Base-by-base conservation (phyloP, 176 grass and related monocot genomes). In the Puya raimondii region DNA sequence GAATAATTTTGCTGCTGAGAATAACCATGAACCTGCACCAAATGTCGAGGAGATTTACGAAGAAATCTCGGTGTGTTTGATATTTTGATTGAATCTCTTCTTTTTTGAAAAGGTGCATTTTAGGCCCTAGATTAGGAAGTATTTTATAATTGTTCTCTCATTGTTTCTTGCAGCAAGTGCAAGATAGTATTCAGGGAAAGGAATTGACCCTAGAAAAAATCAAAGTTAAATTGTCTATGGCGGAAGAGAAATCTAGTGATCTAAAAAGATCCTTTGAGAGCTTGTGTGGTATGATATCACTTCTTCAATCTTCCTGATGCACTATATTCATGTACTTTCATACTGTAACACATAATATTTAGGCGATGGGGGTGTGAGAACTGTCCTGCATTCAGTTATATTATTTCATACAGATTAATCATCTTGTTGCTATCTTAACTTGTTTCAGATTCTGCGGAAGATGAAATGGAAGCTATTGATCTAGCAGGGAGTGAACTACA, bases 41-140 rank as follows among this genome's bases (percentile, higher is more conserved):
- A 83, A 91, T 85, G 80, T 81, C 50, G 80, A 83, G 10, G 92
- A 96, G 68, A 72, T 96, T 66, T 80, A 73, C 42, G 86, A 63
- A 67, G 92, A 91, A 80, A 92, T 92, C 67, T 79, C 51, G 81
- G 92, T 96, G 67, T 53, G 79, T 68, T 80, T 56, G 51, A 69
- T 66, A 50, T 71, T 67, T 54, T 12, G 18, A 10, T 17, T 52
- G 52, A 15, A 66, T 10, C 12, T 11, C 18, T 65, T 65, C 27
- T 76, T 49, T 61, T 13, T 47, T 25, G 42, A n/a, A 26, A 61
- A 2, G 53, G 48, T n/a, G 29, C 9, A 50, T 26, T 67, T n/a
- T 42, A 20, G 23, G 6, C 49, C 23, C 63, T 76, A 53, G 74
- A 67, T 74, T 72, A 63, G 10, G 65, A 77, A 61, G 53, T 49